phyloP scores from a whole-genome alignment of 257 asterid genomes.

The Przewalskia tangutica region DNA sequence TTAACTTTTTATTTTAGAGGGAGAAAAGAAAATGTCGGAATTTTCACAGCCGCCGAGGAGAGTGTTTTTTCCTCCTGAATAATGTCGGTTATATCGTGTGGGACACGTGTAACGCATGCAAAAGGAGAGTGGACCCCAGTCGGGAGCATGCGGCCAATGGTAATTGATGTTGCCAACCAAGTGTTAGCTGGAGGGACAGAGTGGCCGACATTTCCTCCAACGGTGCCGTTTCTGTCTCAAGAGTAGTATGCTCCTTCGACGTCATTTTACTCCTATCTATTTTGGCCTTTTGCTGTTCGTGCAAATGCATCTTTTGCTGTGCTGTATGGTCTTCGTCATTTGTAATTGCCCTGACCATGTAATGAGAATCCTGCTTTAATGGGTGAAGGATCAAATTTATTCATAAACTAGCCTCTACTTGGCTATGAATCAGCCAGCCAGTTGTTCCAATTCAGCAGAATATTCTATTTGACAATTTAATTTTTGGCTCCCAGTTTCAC shows the following conservation, averaged over 20 bases:
- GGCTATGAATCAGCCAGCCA: too few species aligned
- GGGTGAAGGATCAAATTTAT: too few species aligned
- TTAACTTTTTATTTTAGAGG: neutral
- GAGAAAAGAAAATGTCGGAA: neutral
- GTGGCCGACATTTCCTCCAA: slow-evolving; percentile 3
- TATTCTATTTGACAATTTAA: too few species aligned
- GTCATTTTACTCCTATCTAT: neutral
- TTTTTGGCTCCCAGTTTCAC: too few species aligned
- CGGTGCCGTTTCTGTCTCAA: slow-evolving; percentile 8
- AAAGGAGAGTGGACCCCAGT: neutral
- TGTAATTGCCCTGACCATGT: too few species aligned
- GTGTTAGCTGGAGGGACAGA: slow-evolving; percentile 8
- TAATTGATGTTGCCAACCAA: slow-evolving; percentile 8
- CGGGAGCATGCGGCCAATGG: slow-evolving; percentile 8
- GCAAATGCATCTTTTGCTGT: too few species aligned
- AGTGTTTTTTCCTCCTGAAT: neutral
- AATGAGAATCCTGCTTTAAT: too few species aligned
- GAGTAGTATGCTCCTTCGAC: too few species aligned
- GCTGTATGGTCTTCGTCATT: too few species aligned
- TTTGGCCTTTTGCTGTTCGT: neutral
- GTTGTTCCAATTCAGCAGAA: too few species aligned
- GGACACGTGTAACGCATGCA: neutral
- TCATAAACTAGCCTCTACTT: too few species aligned
- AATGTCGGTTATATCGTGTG: neutral
- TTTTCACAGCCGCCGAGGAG: neutral